Evolutionary conservation across 1,284 basidiomycete species (phyloP), one percentile per base, ranked within the genome.

Genomic region (Trichosporon faecale): DNA sequence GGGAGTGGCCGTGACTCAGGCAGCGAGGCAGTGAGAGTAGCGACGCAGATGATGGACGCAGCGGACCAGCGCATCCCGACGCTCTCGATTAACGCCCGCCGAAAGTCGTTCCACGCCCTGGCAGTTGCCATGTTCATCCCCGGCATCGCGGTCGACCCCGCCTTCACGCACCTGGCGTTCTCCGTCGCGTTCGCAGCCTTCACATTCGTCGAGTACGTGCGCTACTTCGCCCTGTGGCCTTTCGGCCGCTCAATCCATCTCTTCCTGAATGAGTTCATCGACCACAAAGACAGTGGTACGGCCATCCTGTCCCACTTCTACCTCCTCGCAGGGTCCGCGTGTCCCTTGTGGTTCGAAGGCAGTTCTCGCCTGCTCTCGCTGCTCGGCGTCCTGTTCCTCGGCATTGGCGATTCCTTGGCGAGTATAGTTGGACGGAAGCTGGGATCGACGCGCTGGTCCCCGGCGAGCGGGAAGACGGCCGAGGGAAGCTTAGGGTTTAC

Each of bases 231-330:
- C 37, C 88, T 99, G 35, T 98, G 96, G 84, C 97, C 97, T 2
- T 92, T 98, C 76, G 95, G 95, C 8, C 96, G 93, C 4, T 87
- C 90, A 12, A 89, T 99, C 29, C 97, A 99, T 84, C 85, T 98
- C 72, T 99, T 99, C 84, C 90, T 99, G 88, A 92, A 91, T 85
- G 96, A 99, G 83, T 99, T 99, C 79, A 86, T 98, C 79, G 97
- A 99, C 87, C 84, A 91, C 76, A 95, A 95, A 85, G 97, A 99
- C 82, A 88, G 90, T 64, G 97, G 97, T 5, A 97, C 96, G 9
- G 97, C 95, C 12, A 97, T 99, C 76, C 83, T 99, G 72, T 95
- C 93, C 78, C 97, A 99, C 83, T 98, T 99, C 79, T 99, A 98
- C 85, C 85, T 99, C 63, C 85, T 99, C 67, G 94, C 94, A 0